These are phyloP conservation scores for Neophaeococcomyces mojaviensis DNA, from an alignment of 2,329 filamentous ascomycete genomes.

Conservation along the genomic window DNA sequence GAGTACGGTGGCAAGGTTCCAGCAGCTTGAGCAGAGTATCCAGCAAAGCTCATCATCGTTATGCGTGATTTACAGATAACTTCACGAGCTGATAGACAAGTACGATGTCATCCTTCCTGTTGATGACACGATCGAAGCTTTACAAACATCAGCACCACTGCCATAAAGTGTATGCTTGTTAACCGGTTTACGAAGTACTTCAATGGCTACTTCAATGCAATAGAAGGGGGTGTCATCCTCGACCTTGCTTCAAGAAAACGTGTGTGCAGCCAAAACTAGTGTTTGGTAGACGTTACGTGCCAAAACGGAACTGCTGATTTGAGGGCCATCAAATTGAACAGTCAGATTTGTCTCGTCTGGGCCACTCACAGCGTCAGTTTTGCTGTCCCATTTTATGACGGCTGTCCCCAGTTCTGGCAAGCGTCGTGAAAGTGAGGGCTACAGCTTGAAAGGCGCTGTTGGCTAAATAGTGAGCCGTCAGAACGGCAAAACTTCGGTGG, in stretches of 20 bases:
- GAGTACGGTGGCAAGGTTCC: slow-evolving; percentile 33
- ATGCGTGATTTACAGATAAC: slow-evolving; percentile 34
- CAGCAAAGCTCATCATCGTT: slow-evolving; percentile 29
- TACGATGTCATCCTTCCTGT: slow-evolving; percentile 28
- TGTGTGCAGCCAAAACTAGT: slow-evolving; percentile 30
- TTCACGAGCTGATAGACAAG: slow-evolving; percentile 35
- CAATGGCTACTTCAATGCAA: slow-evolving; percentile 49
- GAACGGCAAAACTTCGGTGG: too few relatives aligned
- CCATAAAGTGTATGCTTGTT: slow-evolving; percentile 43
- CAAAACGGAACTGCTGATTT: slow-evolving; percentile 22
- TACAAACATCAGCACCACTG: slow-evolving; percentile 40
- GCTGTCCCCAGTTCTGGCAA: too few relatives aligned
- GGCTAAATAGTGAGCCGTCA: too few relatives aligned
- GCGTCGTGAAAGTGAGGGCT: too few relatives aligned
- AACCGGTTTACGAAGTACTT: slow-evolving; percentile 54
- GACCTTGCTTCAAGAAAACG: slow-evolving; percentile 42
- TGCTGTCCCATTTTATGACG: too few relatives aligned
- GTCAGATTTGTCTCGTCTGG: slow-evolving; percentile 19
- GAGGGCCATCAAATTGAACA: slow-evolving; percentile 21
- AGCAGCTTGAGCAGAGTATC: slow-evolving; percentile 44
- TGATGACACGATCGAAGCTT: slow-evolving; percentile 33
- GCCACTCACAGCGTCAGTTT: too few relatives aligned
- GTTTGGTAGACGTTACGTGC: slow-evolving; percentile 16
- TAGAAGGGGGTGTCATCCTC: slow-evolving; percentile 46
- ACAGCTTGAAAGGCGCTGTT: too few relatives aligned